Evolutionary conservation across 1,284 basidiomycete species (phyloP).

Genomic region (Phellinidium pouzarii): DNA sequence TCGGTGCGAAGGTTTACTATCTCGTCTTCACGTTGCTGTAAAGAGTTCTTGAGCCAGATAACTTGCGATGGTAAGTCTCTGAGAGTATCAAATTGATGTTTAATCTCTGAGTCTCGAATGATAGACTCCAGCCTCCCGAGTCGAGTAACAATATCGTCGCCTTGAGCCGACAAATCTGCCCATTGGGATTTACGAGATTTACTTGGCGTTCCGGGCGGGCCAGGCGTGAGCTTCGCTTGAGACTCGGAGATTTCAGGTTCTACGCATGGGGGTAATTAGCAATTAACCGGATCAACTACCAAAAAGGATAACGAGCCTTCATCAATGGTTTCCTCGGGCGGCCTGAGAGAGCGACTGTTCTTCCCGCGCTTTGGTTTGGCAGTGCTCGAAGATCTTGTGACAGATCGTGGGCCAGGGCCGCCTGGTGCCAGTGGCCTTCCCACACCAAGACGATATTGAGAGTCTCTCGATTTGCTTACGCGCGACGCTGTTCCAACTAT

Average conservation of each 20-base stretch:
- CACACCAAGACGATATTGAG: constrained; percentile 63
- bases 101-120: constrained; percentile 9
- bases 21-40: constrained; percentile 15
- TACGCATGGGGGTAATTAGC: constrained; percentile 1
- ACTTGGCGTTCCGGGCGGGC: not conserved
- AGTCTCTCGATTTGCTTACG: constrained; percentile 62
- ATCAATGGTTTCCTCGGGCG: constrained; percentile 54
- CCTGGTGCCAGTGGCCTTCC: constrained; percentile 59
- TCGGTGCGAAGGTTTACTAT: constrained; percentile 12
- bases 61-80: constrained; percentile 12
- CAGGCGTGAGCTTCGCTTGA: too few relatives aligned
- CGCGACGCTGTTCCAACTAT: constrained; percentile 28
- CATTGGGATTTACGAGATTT: not conserved
- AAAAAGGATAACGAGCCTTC: constrained; percentile 27
- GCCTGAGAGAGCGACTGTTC: constrained; percentile 43
- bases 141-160: constrained; percentile 6
- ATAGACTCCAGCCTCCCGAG: constrained; percentile 10
- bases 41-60: constrained; percentile 12
- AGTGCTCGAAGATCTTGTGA: constrained; percentile 46
- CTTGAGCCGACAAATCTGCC: not conserved
- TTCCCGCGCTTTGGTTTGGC: constrained; percentile 43
- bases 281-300: not conserved
- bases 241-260: constrained; percentile 1
- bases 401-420: constrained; percentile 38
- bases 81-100: constrained; percentile 11